These are phyloP conservation scores for Micromonas pusilla DNA, from an alignment of 139 green algal genomes.

Conservation along the genomic window DNA sequence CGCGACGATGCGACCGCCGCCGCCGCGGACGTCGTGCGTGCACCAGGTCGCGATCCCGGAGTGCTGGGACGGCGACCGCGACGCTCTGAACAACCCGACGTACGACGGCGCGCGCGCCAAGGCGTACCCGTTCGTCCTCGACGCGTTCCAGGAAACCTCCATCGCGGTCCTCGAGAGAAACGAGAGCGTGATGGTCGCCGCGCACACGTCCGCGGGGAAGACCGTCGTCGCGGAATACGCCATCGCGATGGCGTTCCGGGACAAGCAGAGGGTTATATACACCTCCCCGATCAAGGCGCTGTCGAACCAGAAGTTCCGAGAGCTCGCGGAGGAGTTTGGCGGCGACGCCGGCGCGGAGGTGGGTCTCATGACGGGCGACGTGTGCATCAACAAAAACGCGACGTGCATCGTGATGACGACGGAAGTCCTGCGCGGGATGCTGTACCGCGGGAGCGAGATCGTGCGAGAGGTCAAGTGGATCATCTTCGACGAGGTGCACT, in stretches of 20 bases:
- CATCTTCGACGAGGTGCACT: conserved; percentile 98
- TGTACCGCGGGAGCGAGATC: conserved; percentile 70
- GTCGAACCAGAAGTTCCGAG: conserved; percentile 78
- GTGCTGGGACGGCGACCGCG: not conserved
- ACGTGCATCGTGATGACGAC: conserved; percentile 97
- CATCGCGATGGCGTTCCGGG: conserved; percentile 71
- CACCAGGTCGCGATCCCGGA: conserved; percentile 19
- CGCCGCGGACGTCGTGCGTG: not conserved
- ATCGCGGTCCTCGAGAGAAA: conserved; percentile 27
- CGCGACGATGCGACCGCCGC: not conserved
- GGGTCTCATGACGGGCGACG: conserved; percentile 87
- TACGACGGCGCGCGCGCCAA: conserved; percentile 20
- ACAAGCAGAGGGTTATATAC: conserved; percentile 60
- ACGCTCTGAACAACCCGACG: not conserved
- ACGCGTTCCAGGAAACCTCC: conserved; percentile 62
- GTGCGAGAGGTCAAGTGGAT: conserved; percentile 81
- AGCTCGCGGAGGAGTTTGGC: conserved; percentile 58
- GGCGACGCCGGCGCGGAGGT: too few relatives aligned
- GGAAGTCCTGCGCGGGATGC: conserved; percentile 82
- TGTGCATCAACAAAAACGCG: conserved; percentile 74
- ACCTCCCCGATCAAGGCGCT: conserved; percentile 77
- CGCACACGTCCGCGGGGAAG: conserved; percentile 79
- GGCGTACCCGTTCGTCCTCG: conserved; percentile 50
- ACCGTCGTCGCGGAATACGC: conserved; percentile 80
- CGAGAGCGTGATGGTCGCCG: conserved; percentile 48